Percentiles rank a stretch among this genome's conserved stretches.
phyloP scores from a whole-genome alignment of 164 flowering plant genomes.

The Liquidambar formosana region DNA sequence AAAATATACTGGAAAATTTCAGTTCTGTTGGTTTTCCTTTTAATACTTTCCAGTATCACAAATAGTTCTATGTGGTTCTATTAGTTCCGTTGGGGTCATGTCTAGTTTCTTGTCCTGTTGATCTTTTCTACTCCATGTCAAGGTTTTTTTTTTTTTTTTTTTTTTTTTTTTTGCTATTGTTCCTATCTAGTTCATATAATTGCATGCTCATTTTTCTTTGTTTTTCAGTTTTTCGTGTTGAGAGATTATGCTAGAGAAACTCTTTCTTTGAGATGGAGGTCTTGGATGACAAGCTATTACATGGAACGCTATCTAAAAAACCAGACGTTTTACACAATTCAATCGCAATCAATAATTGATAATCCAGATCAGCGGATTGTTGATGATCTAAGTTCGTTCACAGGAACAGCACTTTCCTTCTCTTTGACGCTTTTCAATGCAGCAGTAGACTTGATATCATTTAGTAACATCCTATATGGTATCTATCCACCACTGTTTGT shows the following conservation, averaged over 20 bases:
- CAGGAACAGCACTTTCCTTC: constrained; percentile 94
- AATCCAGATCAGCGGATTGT: constrained; percentile 99
- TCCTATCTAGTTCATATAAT: background rate
- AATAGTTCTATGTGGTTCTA: background rate
- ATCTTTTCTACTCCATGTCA: no score
- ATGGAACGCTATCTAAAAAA: constrained; percentile 85
- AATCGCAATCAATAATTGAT: constrained; percentile 87
- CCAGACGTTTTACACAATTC: constrained; percentile 82
- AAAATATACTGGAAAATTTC: no score
- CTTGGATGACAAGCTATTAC: constrained; percentile 96
- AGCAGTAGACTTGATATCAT: constrained; percentile 86
- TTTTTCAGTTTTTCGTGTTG: constrained; percentile 76
- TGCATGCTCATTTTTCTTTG: constrained; percentile 5
- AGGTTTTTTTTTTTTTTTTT: no score
- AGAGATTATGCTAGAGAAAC: constrained; percentile 91
- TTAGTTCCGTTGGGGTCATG: background rate
- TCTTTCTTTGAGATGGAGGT: constrained; percentile 89
- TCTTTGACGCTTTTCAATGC: constrained; percentile 89
- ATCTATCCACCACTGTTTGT: constrained; percentile 92
- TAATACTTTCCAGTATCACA: background rate
- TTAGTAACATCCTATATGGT: constrained; percentile 88
- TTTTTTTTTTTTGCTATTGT: no score
- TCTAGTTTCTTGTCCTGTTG: background rate
- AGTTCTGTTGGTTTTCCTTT: background rate
- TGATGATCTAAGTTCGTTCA: constrained; percentile 94